These are phyloP conservation scores for Pseudozyma tsukubaensis DNA, from an alignment of 1,284 basidiomycete genomes.

Conservation along the genomic window DNA sequence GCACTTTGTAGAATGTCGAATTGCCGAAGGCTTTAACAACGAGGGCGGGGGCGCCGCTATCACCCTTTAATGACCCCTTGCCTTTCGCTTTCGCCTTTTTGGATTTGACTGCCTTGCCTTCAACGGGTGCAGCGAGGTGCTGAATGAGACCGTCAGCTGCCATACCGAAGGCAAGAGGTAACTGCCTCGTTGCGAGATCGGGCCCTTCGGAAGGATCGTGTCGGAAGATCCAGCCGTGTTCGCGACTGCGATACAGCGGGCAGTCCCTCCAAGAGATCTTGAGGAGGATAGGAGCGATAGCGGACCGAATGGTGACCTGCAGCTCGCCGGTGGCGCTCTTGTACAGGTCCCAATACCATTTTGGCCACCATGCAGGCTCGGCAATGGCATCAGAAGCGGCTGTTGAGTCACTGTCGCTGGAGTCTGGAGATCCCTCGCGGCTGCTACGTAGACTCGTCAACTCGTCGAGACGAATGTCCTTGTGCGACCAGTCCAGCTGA, in stretches of 20 bases:
- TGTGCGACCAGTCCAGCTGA: conserved; percentile 58
- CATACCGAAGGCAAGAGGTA: conserved; percentile 49
- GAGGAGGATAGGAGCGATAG: conserved; percentile 85
- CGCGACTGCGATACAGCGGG: conserved; percentile 85
- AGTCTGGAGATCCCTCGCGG: background rate
- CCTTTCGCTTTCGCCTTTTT: conserved; percentile 31
- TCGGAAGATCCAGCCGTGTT: conserved; percentile 88
- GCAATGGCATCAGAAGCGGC: conserved; percentile 8
- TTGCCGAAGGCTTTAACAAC: conserved; percentile 35
- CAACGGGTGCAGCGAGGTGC: conserved; percentile 35
- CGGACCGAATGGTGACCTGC: conserved; percentile 86
- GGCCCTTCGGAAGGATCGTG: conserved; percentile 22
- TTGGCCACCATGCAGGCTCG: conserved; percentile 74
- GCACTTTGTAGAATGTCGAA: conserved; percentile 83
- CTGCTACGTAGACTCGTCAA: conserved; percentile 24
- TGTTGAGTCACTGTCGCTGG: conserved; percentile 2
- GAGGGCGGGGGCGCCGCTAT: conserved; percentile 16
- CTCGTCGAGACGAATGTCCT: conserved; percentile 39
- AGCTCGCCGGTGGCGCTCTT: conserved; percentile 71
- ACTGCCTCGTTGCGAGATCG: conserved; percentile 44
- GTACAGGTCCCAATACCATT: conserved; percentile 94
- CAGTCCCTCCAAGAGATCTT: conserved; percentile 87
- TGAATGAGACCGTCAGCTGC: conserved; percentile 50
- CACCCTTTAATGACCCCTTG: conserved; percentile 14
- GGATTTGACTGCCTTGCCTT: conserved; percentile 18